Evolutionary conservation across 345 rosid genomes (phyloP).

Genomic region (Salix purpurea): DNA sequence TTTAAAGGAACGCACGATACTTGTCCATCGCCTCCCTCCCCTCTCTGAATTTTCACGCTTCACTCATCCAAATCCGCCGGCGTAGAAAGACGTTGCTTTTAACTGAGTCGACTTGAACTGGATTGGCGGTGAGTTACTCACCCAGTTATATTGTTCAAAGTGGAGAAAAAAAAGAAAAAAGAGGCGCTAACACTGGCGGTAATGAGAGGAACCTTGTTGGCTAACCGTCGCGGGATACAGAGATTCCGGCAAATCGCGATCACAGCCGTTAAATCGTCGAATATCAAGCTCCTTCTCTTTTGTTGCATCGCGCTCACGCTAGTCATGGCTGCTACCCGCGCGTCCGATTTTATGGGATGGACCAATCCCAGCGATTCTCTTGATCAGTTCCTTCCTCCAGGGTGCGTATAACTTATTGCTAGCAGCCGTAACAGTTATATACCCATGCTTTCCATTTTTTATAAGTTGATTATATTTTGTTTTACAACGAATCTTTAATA

Average conservation of each 20-base stretch:
- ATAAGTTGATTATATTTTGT: neutral
- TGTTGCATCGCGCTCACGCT: slow-evolving; percentile 45
- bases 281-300: slow-evolving; percentile 58
- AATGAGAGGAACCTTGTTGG: slow-evolving; percentile 62
- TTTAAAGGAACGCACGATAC: neutral
- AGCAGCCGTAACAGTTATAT: neutral
- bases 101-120: neutral
- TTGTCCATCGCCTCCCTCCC: neutral
- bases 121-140: neutral
- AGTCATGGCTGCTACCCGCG: slow-evolving; percentile 41
- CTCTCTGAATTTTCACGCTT: neutral
- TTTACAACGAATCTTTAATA: neutral
- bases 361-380: slow-evolving; percentile 24
- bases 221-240: slow-evolving; percentile 62
- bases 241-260: slow-evolving; percentile 50
- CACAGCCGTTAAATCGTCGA: slow-evolving; percentile 41
- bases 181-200: slow-evolving; percentile 18
- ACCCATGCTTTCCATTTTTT: neutral
- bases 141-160: neutral
- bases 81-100: neutral
- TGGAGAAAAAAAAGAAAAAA: neutral
- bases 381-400: slow-evolving; percentile 41
- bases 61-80: neutral
- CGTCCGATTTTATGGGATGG: slow-evolving; percentile 39
- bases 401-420: slow-evolving; percentile 34